phyloP scores from a whole-genome alignment of 2,329 filamentous ascomycete genomes.

The Chaetomiaceae sp. region DNA sequence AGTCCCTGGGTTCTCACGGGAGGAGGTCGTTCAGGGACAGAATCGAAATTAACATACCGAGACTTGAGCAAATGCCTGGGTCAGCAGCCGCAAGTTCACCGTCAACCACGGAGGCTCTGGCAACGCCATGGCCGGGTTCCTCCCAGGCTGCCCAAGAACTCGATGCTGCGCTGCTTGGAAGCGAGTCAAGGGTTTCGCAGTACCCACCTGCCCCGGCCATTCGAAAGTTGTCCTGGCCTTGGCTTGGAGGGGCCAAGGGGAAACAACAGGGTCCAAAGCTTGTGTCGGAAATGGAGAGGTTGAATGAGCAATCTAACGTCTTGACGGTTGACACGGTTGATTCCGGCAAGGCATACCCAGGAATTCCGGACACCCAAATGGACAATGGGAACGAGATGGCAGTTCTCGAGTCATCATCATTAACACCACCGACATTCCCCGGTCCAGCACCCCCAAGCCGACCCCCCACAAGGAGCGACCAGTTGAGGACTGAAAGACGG shows the following conservation, averaged over 20 bases:
- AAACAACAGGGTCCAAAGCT: constrained; percentile 6
- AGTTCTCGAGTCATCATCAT: not conserved
- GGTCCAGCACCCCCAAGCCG: not conserved
- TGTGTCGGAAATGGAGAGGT: constrained; percentile 1
- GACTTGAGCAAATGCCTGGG: constrained; percentile 25
- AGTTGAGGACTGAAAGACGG: not conserved
- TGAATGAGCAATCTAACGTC: constrained; percentile 8
- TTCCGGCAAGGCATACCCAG: constrained; percentile 7
- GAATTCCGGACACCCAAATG: not conserved
- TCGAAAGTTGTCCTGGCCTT: constrained; percentile 22
- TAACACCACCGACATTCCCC: not conserved
- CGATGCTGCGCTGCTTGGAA: constrained; percentile 4
- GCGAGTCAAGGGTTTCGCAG: constrained; percentile 12
- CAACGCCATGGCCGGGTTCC: constrained; percentile 1
- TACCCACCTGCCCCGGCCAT: constrained; percentile 8
- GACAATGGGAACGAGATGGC: not conserved
- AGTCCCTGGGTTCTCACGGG: constrained; percentile 20
- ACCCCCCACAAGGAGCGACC: constrained; percentile 5
- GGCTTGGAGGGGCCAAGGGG: constrained; percentile 12
- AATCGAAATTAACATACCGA: constrained; percentile 31
- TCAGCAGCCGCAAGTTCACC: constrained; percentile 19
- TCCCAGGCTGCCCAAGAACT: not conserved
- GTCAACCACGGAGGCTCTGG: not conserved
- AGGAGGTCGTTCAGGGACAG: constrained; percentile 27
- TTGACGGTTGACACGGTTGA: constrained; percentile 15